Base-by-base conservation (phyloP, 1,139 yeast species). In the Geotrichum klebahnii region DNA sequence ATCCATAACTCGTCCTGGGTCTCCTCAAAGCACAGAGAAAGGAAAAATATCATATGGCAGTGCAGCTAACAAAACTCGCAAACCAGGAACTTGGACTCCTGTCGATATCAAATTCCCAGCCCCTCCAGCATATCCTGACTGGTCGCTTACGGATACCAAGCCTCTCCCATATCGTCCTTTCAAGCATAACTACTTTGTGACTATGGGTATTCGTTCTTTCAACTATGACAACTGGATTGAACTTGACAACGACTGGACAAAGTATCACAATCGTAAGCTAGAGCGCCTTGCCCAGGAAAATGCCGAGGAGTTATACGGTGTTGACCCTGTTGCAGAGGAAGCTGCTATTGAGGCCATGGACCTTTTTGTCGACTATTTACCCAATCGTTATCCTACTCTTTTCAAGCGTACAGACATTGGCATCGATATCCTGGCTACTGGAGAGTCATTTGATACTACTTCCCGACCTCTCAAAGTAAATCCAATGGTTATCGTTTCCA, bases 131-230 rank as follows among this genome's bases (percentile, higher is more conserved):
- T 77, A 61, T 55, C 67, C 69, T 22, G 63, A 71, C 55, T 81
- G 85, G 84, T 74, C 77, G 51, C 61, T 77, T 43, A 63, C 69
- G 8, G 66, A 66, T 1, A 79, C 84, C 1, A 67, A 64, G 49
- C 85, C 87, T 1, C 60, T 78, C 37, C 82, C 84, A 20, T 80
- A 80, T 60, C 68, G 85, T 50, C 83, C 84, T 0, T 80, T 80
- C 63, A 79, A 74, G 61, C 81, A 78, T 62, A 78, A 76, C 53
- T 80, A 80, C 59, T 67, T 65, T 46, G 67, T 71, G 38, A 54
- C 57, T 6, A 53, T 53, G 56, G 56, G 56, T 4, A 52, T 52
- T 16, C 36, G 56, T 9, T 44, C 49, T 5, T 37, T 80, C 82
- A 76, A 78, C 47, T 75, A 76, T 73, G 68, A 76, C 49, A 69